These are phyloP conservation scores for Lenzites betulinus DNA, from an alignment of 768 basidiomycete species.

Conservation along the genomic window DNA sequence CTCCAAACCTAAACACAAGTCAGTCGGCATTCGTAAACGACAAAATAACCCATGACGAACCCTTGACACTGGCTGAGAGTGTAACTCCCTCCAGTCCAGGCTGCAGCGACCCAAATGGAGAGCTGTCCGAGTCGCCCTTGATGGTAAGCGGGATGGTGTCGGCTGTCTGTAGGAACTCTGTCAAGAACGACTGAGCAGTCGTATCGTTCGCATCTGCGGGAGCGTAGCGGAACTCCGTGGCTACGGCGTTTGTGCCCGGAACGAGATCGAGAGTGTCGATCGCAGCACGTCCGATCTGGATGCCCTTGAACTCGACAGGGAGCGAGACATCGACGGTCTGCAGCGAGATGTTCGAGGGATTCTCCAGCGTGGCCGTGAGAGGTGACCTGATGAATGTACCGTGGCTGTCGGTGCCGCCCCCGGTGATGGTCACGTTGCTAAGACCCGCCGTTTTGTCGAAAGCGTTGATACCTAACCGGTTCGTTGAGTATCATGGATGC, in stretches of 20 bases:
- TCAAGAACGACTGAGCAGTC: slow-evolving; percentile 61
- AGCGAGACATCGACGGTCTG: slow-evolving; percentile 58
- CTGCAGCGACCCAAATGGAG: slow-evolving; percentile 62
- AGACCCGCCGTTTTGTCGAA: slow-evolving; percentile 57
- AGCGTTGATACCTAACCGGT: slow-evolving; percentile 42
- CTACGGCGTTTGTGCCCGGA: slow-evolving; percentile 55
- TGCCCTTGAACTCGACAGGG: slow-evolving; percentile 56
- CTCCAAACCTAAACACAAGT: slow-evolving; percentile 35
- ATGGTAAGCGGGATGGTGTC: slow-evolving; percentile 52
- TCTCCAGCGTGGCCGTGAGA: slow-evolving; percentile 57
- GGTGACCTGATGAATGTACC: slow-evolving; percentile 59
- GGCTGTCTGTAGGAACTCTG: slow-evolving; percentile 57
- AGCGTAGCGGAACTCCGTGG: slow-evolving; percentile 68
- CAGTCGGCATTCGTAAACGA: slow-evolving; percentile 24
- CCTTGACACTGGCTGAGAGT: slow-evolving; percentile 50
- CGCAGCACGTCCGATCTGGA: slow-evolving; percentile 58
- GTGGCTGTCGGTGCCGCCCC: slow-evolving; percentile 66
- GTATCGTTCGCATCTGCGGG: slow-evolving; percentile 69
- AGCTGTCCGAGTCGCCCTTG: slow-evolving; percentile 58
- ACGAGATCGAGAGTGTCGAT: slow-evolving; percentile 59
- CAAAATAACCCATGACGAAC: slow-evolving; percentile 38
- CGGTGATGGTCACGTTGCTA: slow-evolving; percentile 58
- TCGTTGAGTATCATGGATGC: neutral
- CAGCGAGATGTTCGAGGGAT: slow-evolving; percentile 70
- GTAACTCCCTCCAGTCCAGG: slow-evolving; percentile 56